Percentiles rank a stretch among this genome's conserved stretches.
These are phyloP conservation scores for Thelonectria olida DNA, from an alignment of 2,329 filamentous ascomycete genomes.

Conservation along the genomic window DNA sequence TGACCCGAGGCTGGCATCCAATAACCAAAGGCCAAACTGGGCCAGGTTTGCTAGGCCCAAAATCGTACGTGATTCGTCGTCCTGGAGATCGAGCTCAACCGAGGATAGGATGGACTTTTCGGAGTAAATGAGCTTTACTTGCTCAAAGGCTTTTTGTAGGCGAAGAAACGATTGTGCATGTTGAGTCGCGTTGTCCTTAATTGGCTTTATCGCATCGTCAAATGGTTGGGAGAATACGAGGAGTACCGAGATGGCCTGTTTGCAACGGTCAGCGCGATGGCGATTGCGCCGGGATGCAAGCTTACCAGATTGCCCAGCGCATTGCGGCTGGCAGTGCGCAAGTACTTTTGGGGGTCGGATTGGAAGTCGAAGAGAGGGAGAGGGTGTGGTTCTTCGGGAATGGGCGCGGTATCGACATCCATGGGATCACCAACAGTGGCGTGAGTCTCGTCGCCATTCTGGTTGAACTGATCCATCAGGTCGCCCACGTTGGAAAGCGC, in stretches of 20 bases:
- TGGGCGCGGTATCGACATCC: conserved; percentile 44
- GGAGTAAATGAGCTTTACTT: conserved; percentile 47
- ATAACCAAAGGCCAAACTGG: conserved; percentile 53
- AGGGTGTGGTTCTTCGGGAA: conserved; percentile 40
- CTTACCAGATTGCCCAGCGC: conserved; percentile 54
- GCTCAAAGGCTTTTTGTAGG: conserved; percentile 45
- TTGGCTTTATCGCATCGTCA: conserved; percentile 46
- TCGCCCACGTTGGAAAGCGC: conserved; percentile 52
- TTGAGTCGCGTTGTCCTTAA: conserved; percentile 46
- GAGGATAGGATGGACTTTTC: conserved; percentile 44
- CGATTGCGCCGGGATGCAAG: conserved; percentile 23
- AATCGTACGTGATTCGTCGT: conserved; percentile 45
- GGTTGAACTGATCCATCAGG: conserved; percentile 46
- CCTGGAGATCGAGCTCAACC: conserved; percentile 46
- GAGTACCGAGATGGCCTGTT: conserved; percentile 50
- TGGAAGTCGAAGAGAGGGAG: conserved; percentile 44
- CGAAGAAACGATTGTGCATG: conserved; percentile 45
- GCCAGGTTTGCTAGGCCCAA: conserved; percentile 61
- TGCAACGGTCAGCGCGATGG: conserved; percentile 26
- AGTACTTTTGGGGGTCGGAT: conserved; percentile 48
- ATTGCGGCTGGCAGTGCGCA: conserved; percentile 49
- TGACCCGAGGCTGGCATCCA: conserved; percentile 49
- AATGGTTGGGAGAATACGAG: conserved; percentile 50
- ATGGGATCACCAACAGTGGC: conserved; percentile 44
- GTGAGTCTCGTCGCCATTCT: conserved; percentile 35